Conservation (phyloP, 2,329 filamentous ascomycete species). For the Fusarium gaditjirri region DNA sequence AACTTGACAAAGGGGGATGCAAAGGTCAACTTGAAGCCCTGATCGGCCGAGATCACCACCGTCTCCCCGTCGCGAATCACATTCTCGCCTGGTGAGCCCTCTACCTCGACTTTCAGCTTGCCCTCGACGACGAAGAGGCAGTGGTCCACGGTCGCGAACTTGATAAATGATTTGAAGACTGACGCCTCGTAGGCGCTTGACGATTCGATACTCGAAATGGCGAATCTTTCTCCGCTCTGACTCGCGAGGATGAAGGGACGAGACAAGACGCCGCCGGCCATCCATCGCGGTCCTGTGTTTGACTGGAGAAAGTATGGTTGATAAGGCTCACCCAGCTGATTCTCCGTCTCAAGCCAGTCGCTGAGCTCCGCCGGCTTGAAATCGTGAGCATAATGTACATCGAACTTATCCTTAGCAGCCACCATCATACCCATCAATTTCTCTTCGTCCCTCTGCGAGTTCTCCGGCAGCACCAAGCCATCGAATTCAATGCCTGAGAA, state of each 20-base stretch:
- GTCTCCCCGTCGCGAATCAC: background rate
- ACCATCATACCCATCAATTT: background rate
- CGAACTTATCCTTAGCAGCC: background rate
- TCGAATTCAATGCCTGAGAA: background rate
- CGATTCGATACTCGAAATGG: background rate
- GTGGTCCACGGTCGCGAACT: background rate
- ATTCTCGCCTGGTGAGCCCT: background rate
- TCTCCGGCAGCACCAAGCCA: background rate
- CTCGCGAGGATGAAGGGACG: accelerated
- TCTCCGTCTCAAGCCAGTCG: background rate
- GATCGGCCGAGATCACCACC: background rate
- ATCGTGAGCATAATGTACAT: background rate
- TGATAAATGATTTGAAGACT: background rate
- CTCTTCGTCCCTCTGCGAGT: background rate
- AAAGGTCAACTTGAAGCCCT: background rate
- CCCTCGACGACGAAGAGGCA: background rate
- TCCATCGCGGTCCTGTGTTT: background rate
- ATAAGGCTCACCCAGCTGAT: background rate
- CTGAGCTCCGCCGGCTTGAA: background rate
- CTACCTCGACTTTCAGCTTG: background rate
- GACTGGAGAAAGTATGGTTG: background rate
- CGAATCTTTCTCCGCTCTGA: background rate
- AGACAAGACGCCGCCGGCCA: background rate
- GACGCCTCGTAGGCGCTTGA: background rate
- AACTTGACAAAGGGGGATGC: background rate